Conservation (phyloP, 495 filamentous ascomycete genomes). For the Lasiosphaeria ovina region DNA sequence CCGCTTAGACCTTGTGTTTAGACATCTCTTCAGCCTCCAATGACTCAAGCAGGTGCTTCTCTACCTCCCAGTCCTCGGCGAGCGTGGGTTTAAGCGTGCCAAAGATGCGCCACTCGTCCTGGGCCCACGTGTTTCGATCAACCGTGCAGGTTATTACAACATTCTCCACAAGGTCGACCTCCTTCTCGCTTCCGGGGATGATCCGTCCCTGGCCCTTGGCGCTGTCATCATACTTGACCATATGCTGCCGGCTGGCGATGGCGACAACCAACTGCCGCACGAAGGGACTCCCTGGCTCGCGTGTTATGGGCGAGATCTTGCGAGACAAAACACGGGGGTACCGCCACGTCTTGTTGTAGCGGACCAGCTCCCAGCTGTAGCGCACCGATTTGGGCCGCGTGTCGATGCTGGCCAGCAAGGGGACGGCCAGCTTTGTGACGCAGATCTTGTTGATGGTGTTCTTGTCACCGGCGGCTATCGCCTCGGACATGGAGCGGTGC, state of each 20-base stretch:
- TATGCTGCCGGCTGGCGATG: constrained; percentile 65
- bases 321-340: constrained; percentile 61
- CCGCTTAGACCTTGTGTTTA: constrained; percentile 3
- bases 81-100: constrained; percentile 64
- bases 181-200: constrained; percentile 49
- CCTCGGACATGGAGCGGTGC: constrained; percentile 67
- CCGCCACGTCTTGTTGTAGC: constrained; percentile 47
- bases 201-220: constrained; percentile 21
- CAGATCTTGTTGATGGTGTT: constrained; percentile 57
- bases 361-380: constrained; percentile 65
- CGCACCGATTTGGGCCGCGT: constrained; percentile 46
- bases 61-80: constrained; percentile 43
- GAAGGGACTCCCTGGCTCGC: constrained; percentile 25
- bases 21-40: constrained; percentile 7
- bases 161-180: constrained; percentile 70
- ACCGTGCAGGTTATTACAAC: constrained; percentile 68
- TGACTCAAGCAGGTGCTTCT: constrained; percentile 17
- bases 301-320: constrained; percentile 51
- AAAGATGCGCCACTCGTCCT: constrained; percentile 72
- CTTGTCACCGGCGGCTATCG: constrained; percentile 66
- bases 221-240: constrained; percentile 41
- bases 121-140: constrained; percentile 47
- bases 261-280: constrained; percentile 71
- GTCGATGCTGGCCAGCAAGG: constrained; percentile 56
- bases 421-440: constrained; percentile 55